Evolutionary conservation across 192 early-diverging fungal genomes (phyloP).

Genomic region (Backusella parvicylindrica): DNA sequence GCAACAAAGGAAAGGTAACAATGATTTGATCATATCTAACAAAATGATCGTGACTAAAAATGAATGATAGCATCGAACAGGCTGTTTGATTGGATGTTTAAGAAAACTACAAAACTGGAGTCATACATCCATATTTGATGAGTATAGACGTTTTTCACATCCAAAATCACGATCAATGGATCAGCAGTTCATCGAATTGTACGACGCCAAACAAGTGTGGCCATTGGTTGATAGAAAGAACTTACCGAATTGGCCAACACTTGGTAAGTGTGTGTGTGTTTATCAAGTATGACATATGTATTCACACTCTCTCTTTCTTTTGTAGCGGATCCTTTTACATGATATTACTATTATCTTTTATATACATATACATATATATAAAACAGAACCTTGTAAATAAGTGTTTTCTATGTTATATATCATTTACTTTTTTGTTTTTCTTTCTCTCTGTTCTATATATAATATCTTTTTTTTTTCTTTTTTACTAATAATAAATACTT

Average conservation of each 20-base stretch:
- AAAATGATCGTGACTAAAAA: background rate
- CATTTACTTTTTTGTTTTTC: too few relatives aligned
- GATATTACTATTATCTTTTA: background rate
- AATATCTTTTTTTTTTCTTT: background rate
- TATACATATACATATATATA: background rate
- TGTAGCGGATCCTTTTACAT: background rate
- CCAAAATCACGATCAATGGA: slow-evolving; percentile 84
- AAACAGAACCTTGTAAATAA: background rate
- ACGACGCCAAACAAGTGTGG: slow-evolving; percentile 67
- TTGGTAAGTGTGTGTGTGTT: slow-evolving; percentile 20
- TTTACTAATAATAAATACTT: background rate
- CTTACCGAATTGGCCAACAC: slow-evolving; percentile 68
- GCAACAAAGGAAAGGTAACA: slow-evolving; percentile 90
- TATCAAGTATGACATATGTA: background rate
- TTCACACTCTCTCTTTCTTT: background rate
- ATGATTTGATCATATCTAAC: too few relatives aligned
- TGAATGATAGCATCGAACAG: slow-evolving; percentile 77
- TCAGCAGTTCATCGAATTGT: slow-evolving; percentile 84
- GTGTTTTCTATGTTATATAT: background rate
- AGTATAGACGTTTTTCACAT: slow-evolving; percentile 89
- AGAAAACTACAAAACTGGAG: slow-evolving; percentile 95
- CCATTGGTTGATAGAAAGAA: slow-evolving; percentile 52
- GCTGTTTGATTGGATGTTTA: slow-evolving; percentile 92
- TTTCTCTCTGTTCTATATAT: too few relatives aligned
- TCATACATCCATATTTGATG: slow-evolving; percentile 95